Percentiles rank a stretch among this genome's conserved stretches.
Conservation (phyloP, 805 yeast genomes). For the Pichia scutulata region DNA sequence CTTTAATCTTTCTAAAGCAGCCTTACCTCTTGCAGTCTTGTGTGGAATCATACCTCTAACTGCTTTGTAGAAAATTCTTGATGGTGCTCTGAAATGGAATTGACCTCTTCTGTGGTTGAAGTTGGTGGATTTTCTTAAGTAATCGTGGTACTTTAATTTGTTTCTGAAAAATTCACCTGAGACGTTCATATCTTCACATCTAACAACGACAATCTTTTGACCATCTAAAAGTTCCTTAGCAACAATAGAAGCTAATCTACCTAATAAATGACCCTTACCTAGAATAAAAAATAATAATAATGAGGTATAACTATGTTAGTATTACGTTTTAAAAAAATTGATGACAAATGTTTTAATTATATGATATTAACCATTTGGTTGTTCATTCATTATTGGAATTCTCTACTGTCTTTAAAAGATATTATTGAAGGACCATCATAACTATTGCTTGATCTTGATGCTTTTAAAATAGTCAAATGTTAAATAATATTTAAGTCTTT, state of each 20-base stretch:
- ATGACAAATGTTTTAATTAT: too few relatives aligned
- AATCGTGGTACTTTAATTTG: constrained; percentile 99
- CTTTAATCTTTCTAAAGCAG: constrained; percentile 98
- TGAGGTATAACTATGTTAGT: constrained; percentile 4
- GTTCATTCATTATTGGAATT: too few relatives aligned
- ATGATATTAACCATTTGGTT: too few relatives aligned
- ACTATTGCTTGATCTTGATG: too few relatives aligned
- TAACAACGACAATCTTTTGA: constrained; percentile 94
- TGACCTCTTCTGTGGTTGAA: constrained; percentile 99
- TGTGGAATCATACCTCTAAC: constrained; percentile 99
- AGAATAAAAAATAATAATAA: constrained; percentile 9
- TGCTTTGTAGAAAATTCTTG: constrained; percentile 99
- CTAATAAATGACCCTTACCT: constrained; percentile 98
- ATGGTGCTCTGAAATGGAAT: constrained; percentile 99
- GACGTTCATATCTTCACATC: constrained; percentile 96
- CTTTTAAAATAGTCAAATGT: neutral
- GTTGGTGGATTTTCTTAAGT: constrained; percentile 98
- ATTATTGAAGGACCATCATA: too few relatives aligned
- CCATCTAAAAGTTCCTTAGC: constrained; percentile 99
- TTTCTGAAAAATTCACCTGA: constrained; percentile 99
- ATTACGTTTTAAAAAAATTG: neutral
- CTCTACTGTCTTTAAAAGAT: too few relatives aligned
- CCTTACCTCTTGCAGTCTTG: constrained; percentile 99
- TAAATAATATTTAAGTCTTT: too few relatives aligned
- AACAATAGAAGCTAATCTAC: constrained; percentile 98